Evolutionary conservation across 331 rosid genomes (phyloP).

Genomic region (Rhamnella rubrinervis): DNA sequence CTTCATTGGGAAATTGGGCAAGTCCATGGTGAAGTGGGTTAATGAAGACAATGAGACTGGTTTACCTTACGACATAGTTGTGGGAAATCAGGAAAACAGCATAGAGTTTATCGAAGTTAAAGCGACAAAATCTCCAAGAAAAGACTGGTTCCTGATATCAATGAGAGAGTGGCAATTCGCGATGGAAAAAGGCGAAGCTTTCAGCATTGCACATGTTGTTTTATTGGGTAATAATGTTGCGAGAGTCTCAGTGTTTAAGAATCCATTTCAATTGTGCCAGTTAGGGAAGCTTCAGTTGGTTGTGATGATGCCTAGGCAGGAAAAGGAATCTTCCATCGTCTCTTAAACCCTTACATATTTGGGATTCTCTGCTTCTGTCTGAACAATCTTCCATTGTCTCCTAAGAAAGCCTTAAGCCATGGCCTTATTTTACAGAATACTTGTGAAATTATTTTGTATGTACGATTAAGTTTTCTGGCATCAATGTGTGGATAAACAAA

Average conservation of each 20-base stretch:
- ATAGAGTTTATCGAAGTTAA: constrained; percentile 78
- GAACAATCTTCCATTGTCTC: neutral
- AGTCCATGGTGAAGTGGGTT: constrained; percentile 64
- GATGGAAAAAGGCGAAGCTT: constrained; percentile 62
- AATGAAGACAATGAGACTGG: constrained; percentile 73
- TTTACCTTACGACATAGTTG: constrained; percentile 66
- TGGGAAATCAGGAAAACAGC: constrained; percentile 37
- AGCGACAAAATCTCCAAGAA: constrained; percentile 64
- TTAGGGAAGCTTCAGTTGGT: constrained; percentile 61
- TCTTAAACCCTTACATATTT: constrained; percentile 25
- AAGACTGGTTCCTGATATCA: constrained; percentile 86
- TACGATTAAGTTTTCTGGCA: no score
- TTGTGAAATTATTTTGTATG: no score
- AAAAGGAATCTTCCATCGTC: constrained; percentile 33
- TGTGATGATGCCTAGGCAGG: constrained; percentile 58
- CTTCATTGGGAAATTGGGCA: constrained; percentile 45
- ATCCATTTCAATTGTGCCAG: constrained; percentile 70
- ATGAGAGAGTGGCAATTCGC: constrained; percentile 85
- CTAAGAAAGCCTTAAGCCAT: no score
- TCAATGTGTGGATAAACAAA: no score
- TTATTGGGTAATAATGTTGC: constrained; percentile 48
- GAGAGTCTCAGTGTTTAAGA: constrained; percentile 51
- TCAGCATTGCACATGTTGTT: constrained; percentile 70
- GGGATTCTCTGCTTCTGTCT: neutral
- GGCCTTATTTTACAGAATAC: no score